phyloP scores from a whole-genome alignment of 202 grass and related monocot species.

The Alloteropsis angusta region DNA sequence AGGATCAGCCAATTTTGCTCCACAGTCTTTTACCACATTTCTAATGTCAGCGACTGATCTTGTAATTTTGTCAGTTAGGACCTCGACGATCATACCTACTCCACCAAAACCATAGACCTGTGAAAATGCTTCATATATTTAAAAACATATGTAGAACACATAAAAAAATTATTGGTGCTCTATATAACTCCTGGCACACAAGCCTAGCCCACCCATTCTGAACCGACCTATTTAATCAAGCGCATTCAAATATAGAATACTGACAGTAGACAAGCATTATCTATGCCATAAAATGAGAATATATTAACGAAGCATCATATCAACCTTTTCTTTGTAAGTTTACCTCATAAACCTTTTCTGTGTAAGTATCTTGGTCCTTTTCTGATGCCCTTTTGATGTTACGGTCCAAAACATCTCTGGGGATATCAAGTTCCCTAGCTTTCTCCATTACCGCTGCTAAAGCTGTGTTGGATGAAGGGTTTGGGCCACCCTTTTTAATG shows the following conservation, averaged over 20 bases:
- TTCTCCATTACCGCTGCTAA: constrained; percentile 82
- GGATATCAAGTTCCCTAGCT: constrained; percentile 79
- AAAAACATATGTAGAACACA: constrained; percentile 9
- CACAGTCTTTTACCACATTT: constrained; percentile 62
- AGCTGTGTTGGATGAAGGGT: constrained; percentile 56
- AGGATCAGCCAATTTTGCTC: constrained; percentile 85
- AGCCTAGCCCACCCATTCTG: not conserved
- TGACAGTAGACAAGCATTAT: not conserved
- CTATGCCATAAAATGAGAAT: constrained; percentile 12
- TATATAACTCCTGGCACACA: not conserved
- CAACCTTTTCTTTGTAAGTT: constrained; percentile 1
- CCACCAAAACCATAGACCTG: constrained; percentile 98
- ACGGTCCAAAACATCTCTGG: constrained; percentile 83
- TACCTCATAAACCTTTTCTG: constrained; percentile 91
- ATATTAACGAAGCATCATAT: not conserved
- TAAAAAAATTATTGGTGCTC: not conserved
- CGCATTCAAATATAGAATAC: not conserved
- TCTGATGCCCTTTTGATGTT: constrained; percentile 96
- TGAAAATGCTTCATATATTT: constrained; percentile 24
- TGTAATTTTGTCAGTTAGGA: constrained; percentile 97
- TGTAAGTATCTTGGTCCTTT: constrained; percentile 92
- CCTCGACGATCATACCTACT: constrained; percentile 93
- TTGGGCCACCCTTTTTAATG: constrained; percentile 79
- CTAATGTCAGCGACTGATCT: constrained; percentile 77
- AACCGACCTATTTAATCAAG: not conserved